These are phyloP conservation scores for Fusarium decemcellulare DNA, from an alignment of 2,329 filamentous ascomycete species.

Conservation along the genomic window DNA sequence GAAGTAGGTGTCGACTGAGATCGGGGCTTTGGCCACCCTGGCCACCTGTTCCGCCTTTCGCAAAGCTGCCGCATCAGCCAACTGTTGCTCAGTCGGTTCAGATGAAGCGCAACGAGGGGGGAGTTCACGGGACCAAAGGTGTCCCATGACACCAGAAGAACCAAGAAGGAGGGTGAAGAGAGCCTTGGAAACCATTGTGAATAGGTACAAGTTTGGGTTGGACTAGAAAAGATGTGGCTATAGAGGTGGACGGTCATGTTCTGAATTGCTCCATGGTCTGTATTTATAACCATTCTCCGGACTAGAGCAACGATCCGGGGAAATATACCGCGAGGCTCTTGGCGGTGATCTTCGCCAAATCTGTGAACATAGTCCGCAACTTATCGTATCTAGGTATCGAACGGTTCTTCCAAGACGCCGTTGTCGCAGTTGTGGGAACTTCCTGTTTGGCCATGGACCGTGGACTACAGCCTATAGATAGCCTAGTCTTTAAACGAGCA, in stretches of 20 bases:
- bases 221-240: neutral
- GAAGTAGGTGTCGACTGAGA: slow-evolving; percentile 42
- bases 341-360: too few relatives aligned
- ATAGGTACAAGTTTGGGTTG: neutral
- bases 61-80: slow-evolving; percentile 12
- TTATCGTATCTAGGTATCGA: too few relatives aligned
- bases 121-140: slow-evolving; percentile 3
- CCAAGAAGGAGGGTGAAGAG: slow-evolving; percentile 23
- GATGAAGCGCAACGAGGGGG: slow-evolving; percentile 29
- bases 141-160: slow-evolving; percentile 19
- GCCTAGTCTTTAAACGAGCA: too few relatives aligned
- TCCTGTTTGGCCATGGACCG: too few relatives aligned
- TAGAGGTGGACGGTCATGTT: neutral
- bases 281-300: too few relatives aligned
- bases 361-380: too few relatives aligned
- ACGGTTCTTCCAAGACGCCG: too few relatives aligned
- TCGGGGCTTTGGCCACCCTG: slow-evolving; percentile 17
- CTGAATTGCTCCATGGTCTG: neutral
- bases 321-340: too few relatives aligned
- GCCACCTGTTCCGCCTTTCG: slow-evolving; percentile 17
- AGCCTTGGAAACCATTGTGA: slow-evolving; percentile 34
- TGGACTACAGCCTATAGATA: too few relatives aligned
- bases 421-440: too few relatives aligned
- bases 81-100: slow-evolving; percentile 29
- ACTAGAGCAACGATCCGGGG: too few relatives aligned